Base-by-base conservation (phyloP, 1,284 basidiomycete species). In the Leccinum huronense region DNA sequence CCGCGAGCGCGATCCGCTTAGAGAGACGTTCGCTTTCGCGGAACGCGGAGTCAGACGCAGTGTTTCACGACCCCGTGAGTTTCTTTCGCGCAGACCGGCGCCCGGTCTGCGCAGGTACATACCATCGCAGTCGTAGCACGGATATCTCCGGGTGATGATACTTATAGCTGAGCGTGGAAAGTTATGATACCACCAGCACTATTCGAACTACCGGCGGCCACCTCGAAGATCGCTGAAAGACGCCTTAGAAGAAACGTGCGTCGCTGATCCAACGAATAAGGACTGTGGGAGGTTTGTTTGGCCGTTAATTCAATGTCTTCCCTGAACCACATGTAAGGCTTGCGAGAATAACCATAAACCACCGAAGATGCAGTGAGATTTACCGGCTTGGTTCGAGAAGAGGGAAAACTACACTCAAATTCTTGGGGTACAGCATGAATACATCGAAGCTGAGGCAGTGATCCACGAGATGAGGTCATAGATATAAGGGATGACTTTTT, bases 1-100 rank as follows among this genome's bases (percentile, higher is more conserved):
- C 73, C 73, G 73, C 73, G 73, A 73, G 71, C 68, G 48, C 57
- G 56, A 45, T 33, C 65, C 68, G 64, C 69, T 66, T 61, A 63
- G 63, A 63, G 63, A 27, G 38, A 59, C 63, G 72, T 74, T 65
- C 72, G 68, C 69, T 63, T 62, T 74, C 75, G 73, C 76, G 75
- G 74, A 75, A 69, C 48, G 66, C 73, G 69, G 67, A 71, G 67
- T 69, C 70, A 57, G 65, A 67, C 61, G 40, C n/a, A n/a, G n/a
- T 31, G 42, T 61, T 57, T 58, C 51, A 53, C 30, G 42, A 3
- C 19, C 5, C 60, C 16, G 40, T 27, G 13, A 23, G 27, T 51
- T 4, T 51, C 23, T 51, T 51, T 51, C 2, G 48, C 48, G 23
- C 48, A 51, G 48, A 51, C 19, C 33, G 23, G 23, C 23, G 23